Evolutionary conservation across 306 rosid genomes (phyloP).

Genomic region (Ochetophila trinervis): DNA sequence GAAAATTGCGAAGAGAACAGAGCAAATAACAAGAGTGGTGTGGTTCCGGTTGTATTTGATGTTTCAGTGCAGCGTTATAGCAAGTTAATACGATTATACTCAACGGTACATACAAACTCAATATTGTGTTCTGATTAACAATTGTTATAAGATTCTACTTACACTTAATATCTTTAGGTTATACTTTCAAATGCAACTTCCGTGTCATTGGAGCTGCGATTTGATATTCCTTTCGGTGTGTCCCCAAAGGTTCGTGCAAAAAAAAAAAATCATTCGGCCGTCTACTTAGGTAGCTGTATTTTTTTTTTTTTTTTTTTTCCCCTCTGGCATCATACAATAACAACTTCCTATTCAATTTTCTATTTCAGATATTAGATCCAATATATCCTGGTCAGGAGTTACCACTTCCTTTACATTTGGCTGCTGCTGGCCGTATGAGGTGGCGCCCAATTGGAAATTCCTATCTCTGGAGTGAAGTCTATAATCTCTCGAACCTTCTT

Average conservation of each 20-base stretch:
- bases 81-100: constrained; percentile 81
- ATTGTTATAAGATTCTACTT: constrained; percentile 17
- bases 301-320: neutral
- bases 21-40: constrained; percentile 35
- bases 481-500: constrained; percentile 73
- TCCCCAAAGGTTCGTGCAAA: constrained; percentile 67
- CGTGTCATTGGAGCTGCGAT: constrained; percentile 78
- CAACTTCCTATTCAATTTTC: constrained; percentile 1
- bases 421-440: constrained; percentile 87
- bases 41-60: constrained; percentile 87
- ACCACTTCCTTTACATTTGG: constrained; percentile 92
- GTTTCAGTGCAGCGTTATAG: constrained; percentile 81
- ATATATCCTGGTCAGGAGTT: constrained; percentile 83
- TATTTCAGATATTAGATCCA: constrained; percentile 78
- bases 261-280: no score
- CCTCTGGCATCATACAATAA: neutral
- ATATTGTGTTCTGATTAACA: constrained; percentile 15
- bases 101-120: constrained; percentile 63
- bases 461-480: constrained; percentile 92
- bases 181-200: constrained; percentile 79
- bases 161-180: constrained; percentile 53
- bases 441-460: constrained; percentile 91
- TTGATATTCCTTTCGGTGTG: constrained; percentile 91
- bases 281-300: no score
- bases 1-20: constrained; percentile 34